A percentile compares a stretch with the other conserved stretches of the same genome.
Conservation (phyloP, 805 yeast species). For the Blastobotrys chiropterorum region DNA sequence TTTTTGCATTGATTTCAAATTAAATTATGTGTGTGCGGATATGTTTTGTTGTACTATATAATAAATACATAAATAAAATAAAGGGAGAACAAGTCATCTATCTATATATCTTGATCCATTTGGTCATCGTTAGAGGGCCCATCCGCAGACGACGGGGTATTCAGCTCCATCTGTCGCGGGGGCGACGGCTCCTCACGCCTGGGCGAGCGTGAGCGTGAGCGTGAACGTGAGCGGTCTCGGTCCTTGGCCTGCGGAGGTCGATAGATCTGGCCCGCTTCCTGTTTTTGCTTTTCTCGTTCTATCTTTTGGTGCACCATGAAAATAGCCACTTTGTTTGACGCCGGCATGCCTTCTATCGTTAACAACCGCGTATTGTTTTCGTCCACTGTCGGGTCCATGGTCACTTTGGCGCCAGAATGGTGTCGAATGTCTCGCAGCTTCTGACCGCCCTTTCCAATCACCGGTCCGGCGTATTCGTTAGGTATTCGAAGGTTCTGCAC, state of each 20-base stretch:
- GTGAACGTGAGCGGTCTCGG: no score
- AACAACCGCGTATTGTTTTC: constrained; percentile 49
- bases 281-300: constrained; percentile 44
- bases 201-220: no score
- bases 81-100: background rate
- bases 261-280: background rate
- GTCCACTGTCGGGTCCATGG: constrained; percentile 52
- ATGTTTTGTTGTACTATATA: constrained; percentile 7
- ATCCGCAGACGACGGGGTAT: background rate
- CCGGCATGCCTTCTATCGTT: constrained; percentile 60
- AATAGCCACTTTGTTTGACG: constrained; percentile 66
- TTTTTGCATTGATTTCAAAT: no score
- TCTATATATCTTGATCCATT: background rate
- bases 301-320: constrained; percentile 49
- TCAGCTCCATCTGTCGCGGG: background rate
- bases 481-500: constrained; percentile 60
- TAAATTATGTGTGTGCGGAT: constrained; percentile 6
- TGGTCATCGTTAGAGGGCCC: background rate
- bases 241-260: background rate
- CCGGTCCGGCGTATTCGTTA: constrained; percentile 65
- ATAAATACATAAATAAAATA: background rate
- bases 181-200: no score
- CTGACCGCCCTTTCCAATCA: constrained; percentile 77
- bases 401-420: constrained; percentile 64
- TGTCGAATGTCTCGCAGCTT: constrained; percentile 68